Evolutionary conservation across 176 grass and related monocot species (phyloP), one percentile per base, ranked within the genome.

Genomic region (Eleusine coracana): DNA sequence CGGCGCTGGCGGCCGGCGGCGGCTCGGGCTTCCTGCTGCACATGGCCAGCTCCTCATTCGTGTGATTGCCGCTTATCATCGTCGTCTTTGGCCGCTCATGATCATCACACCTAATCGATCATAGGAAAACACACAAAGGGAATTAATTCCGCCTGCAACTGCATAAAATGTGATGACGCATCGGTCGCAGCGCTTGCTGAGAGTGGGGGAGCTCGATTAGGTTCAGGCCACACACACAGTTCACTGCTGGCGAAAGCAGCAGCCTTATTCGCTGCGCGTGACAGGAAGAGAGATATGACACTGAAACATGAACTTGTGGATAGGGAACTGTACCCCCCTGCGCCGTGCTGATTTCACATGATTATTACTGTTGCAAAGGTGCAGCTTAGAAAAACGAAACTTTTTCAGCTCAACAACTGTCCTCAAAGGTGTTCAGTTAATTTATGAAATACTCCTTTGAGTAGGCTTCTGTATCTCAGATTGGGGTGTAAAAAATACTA

Each of bases 91-190:
- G 29, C 41, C 9, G 70, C 52, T 87, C 84, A 87, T 90, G 52
- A 69, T 84, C 63, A 80, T 84, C 63, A 80, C 37, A 80, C 84
- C 89, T 87, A 27, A 34, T 20, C 13, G 51, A 75, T 51, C 72
- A 61, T 70, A 41, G 34, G 5, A 34, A 38, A 31, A 51, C 12
- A 37, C 31, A 16, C 8, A 58, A 54, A 5, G 7, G 15, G 64
- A 83, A 71, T 46, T 48, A 27, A 46, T 63, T 28, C 25, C 13
- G 25, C 60, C 25, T 72, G 76, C 88, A 89, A n/a, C 44, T 85
- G 83, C 88, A 89, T 89, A 71, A 89, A 86, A 89, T 89, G 72
- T 77, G 87, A 69, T 63, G 52, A 21, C 16, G 29, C 81, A 62
- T 69, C 70, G 71, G 46, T 85, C 46, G 28, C 54, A 72, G 59